A percentile compares a stretch with the other conserved stretches of the same genome.
Evolutionary conservation across 176 grass and related monocot genomes (phyloP).

Genomic region (Bromus sterilis): DNA sequence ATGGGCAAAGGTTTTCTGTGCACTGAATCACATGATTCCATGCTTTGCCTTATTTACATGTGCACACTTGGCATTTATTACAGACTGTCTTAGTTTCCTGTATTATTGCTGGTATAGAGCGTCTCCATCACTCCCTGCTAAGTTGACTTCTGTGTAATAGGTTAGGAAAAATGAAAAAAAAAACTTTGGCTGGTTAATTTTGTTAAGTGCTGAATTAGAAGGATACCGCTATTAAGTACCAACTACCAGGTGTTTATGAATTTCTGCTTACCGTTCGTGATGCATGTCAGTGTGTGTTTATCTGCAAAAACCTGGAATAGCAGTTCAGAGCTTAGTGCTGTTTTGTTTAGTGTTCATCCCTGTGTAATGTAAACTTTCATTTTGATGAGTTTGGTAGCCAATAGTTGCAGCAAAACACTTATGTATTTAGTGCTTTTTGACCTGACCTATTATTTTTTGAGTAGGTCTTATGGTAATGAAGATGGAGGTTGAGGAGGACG

Average conservation of each 20-base stretch:
- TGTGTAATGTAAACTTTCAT: not conserved
- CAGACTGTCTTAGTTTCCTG: not conserved
- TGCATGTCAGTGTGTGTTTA: not conserved
- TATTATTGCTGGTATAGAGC: not conserved
- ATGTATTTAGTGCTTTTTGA: not conserved
- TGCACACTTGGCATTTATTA: not conserved
- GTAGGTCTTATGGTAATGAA: conserved; percentile 54
- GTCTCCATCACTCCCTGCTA: not conserved
- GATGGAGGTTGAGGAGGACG: conserved; percentile 43
- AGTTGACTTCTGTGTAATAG: not conserved
- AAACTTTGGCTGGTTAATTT: not conserved
- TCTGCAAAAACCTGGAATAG: not conserved
- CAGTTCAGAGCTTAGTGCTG: not conserved
- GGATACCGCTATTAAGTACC: not conserved
- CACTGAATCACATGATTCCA: not conserved
- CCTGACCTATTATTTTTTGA: not conserved
- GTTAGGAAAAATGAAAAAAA: not conserved
- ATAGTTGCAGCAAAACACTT: not conserved
- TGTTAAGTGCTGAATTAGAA: not conserved
- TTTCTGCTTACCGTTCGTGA: not conserved
- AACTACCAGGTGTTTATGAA: not conserved
- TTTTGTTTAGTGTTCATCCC: not conserved
- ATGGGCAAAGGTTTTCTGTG: not conserved
- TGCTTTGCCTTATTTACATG: not conserved
- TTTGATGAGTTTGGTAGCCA: not conserved